Conservation (phyloP, 2,329 filamentous ascomycete species). For the Epicoccum nigrum region DNA sequence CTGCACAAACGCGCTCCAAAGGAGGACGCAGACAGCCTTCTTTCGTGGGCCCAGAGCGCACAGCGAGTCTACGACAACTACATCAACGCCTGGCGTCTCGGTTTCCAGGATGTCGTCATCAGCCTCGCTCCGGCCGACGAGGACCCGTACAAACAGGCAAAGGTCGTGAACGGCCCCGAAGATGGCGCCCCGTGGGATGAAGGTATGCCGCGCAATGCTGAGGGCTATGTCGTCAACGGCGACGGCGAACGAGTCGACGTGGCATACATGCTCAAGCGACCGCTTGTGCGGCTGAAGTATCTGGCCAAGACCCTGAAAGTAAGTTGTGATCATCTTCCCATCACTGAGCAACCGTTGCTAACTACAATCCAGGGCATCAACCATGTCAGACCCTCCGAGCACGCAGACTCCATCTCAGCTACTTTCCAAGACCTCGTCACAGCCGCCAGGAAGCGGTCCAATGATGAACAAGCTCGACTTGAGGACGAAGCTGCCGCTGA, state of each 20-base stretch:
- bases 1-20: constrained; percentile 82
- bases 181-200: constrained; percentile 60
- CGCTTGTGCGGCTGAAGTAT: constrained; percentile 85
- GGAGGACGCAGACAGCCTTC: constrained; percentile 71
- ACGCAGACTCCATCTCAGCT: constrained; percentile 64
- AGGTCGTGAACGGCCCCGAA: constrained; percentile 51
- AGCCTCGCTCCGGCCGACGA: constrained; percentile 82
- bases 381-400: constrained; percentile 59
- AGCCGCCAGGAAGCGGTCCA: constrained; percentile 74
- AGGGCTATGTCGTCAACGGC: constrained; percentile 68
- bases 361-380: constrained; percentile 60
- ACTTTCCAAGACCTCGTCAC: constrained; percentile 76
- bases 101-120: constrained; percentile 92
- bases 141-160: constrained; percentile 58
- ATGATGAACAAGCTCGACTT: constrained; percentile 73
- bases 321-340: constrained; percentile 21
- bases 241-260: constrained; percentile 93
- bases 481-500: constrained; percentile 86
- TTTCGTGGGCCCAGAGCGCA: constrained; percentile 81
- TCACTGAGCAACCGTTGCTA: constrained; percentile 26
- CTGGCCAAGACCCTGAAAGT: constrained; percentile 83
- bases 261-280: constrained; percentile 87
- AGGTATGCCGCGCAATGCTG: constrained; percentile 62
- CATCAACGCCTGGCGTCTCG: constrained; percentile 84
- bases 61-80: constrained; percentile 84